Conservation (phyloP, 208 protist genomes). For the Leptomonas pyrrhocoris region DNA sequence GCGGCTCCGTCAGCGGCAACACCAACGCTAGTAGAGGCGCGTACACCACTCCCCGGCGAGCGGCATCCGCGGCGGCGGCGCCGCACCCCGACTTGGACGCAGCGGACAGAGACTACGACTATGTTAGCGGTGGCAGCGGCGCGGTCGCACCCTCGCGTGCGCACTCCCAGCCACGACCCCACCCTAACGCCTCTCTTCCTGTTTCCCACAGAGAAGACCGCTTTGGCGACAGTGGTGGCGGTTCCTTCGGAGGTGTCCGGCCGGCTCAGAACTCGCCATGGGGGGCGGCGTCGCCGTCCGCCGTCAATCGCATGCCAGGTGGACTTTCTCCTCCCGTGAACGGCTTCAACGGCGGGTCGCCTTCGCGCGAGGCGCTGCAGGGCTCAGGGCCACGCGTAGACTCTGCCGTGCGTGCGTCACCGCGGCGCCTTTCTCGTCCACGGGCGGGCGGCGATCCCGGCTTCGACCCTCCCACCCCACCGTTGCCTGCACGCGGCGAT, state of each 20-base stretch:
- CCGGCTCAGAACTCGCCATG: not conserved
- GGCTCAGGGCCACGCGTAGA: not conserved
- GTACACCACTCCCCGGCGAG: not conserved
- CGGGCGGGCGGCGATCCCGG: not conserved
- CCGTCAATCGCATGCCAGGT: not conserved
- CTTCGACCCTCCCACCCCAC: slow-evolving; percentile 9
- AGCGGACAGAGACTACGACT: not conserved
- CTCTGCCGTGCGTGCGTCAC: not conserved
- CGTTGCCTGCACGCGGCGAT: not conserved
- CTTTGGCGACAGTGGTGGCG: not conserved
- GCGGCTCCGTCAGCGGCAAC: not conserved
- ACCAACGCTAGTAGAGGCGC: not conserved
- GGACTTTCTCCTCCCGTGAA: not conserved
- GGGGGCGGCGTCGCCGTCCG: not conserved
- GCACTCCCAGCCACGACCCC: slow-evolving; percentile 4
- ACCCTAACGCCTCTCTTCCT: not conserved
- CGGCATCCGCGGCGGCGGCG: not conserved
- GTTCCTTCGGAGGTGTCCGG: not conserved
- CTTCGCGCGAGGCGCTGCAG: not conserved
- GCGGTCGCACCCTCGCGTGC: not conserved
- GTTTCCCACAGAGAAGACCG: not conserved
- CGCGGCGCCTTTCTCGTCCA: not conserved
- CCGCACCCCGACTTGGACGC: not conserved
- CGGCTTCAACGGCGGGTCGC: not conserved
- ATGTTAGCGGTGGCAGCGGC: not conserved